Percentiles rank a stretch among this genome's conserved stretches.
Conservation (phyloP, 495 filamentous ascomycete species). For the Xylaria telfairii region DNA sequence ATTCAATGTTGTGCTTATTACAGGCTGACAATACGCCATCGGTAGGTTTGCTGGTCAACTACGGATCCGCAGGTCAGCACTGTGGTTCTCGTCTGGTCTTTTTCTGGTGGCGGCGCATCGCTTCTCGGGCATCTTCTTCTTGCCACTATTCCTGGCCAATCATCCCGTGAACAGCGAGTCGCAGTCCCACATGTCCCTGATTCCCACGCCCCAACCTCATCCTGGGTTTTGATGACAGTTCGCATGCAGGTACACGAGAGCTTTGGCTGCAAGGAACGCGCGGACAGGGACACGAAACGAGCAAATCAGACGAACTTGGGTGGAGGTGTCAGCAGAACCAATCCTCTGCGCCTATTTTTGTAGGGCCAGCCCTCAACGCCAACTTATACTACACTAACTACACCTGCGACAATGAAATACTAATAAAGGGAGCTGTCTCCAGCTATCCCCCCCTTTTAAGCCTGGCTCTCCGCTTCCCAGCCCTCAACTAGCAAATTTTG, state of each 20-base stretch:
- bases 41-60: not conserved
- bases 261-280: slow-evolving; percentile 22
- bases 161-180: not conserved
- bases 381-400: not conserved
- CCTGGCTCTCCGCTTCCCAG: not conserved
- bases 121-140: not conserved
- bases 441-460: not conserved
- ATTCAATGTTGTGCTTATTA: not conserved
- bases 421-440: not conserved
- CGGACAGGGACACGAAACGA: slow-evolving; percentile 9
- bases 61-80: not conserved
- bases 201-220: slow-evolving; percentile 5
- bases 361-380: not conserved
- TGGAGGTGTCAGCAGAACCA: slow-evolving; percentile 13
- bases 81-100: slow-evolving; percentile 1
- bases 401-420: slow-evolving; percentile 1
- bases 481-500: not conserved
- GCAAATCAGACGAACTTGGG: slow-evolving; percentile 15
- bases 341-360: slow-evolving; percentile 17
- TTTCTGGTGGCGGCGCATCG: slow-evolving; percentile 16
- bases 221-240: slow-evolving; percentile 8
- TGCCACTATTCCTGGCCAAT: slow-evolving; percentile 5
- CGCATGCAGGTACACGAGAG: slow-evolving; percentile 21
- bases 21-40: not conserved
- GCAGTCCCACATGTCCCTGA: not conserved